Evolutionary conservation across 768 basidiomycete genomes (phyloP), one percentile per base, ranked within the genome.

Genomic region (Clavaria fumosa): DNA sequence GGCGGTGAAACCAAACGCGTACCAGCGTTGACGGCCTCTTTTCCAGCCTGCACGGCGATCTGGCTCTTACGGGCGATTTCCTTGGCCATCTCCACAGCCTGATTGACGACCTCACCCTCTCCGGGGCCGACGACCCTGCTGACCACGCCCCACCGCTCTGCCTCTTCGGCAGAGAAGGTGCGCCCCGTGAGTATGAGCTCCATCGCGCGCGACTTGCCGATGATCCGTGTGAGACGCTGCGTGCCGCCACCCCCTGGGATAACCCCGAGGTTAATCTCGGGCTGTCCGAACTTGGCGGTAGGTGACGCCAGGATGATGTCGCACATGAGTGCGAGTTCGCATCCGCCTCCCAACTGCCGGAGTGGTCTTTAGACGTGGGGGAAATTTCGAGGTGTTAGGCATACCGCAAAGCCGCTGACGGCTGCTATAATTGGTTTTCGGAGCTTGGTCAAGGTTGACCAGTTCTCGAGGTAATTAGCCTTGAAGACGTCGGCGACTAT

Each of bases 171-270:
- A 35, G 66, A 59, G 50, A 95, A 69, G 44, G 62, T 78, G 23
- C 84, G 74, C 3, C 93, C 91, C 0, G 91, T 95, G 33, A 96
- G 66, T 31, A 85, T 72, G 56, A 96, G 61, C 53, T 97, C 93
- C 93, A 96, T 97, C 11, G 90, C 70, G 44, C 84, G 74, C 6
- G 86, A 85, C 59, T 95, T 96, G 31, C 93, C 93, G 45, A 96
- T 70, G 7, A 79, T 67, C 44, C 66, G 74, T 10, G 83, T 73
- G 38, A 97, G 74, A 30, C 91, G 80, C 52, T 97, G 91, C 2
- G 89, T 86, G 4, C 91, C 91, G 21, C 91, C 93, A 6, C 81
- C 88, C 3, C 91, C 91, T 11, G 91, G 90, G 52, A 96, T 95
- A 43, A 86, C 78, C 37, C 90, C 93, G 21, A 96, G 69, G 52